phyloP scores from a whole-genome alignment of 176 grass and related monocot genomes.

The Carex kokanica region DNA sequence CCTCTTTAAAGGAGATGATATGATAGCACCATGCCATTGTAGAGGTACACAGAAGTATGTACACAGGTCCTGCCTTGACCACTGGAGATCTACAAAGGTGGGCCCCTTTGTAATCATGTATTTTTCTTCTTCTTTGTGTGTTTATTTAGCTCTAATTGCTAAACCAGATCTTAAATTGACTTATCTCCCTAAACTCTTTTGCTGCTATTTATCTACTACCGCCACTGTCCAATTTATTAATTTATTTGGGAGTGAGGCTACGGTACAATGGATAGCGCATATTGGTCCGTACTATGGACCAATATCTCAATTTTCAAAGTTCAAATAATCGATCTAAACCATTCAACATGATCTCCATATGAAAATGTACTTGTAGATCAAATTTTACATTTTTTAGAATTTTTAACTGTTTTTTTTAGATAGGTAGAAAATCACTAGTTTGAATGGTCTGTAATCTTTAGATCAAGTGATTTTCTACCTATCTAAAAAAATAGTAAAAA shows the following conservation, averaged over 20 bases:
- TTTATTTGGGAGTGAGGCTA: background rate
- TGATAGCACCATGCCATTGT: constrained; percentile 88
- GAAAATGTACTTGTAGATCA: too few relatives aligned
- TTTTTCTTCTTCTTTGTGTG: background rate
- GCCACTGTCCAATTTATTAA: background rate
- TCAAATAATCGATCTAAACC: too few relatives aligned
- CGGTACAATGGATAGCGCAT: too few relatives aligned
- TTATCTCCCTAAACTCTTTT: background rate
- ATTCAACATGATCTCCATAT: too few relatives aligned
- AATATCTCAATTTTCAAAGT: too few relatives aligned
- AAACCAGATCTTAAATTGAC: background rate
- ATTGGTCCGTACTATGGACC: too few relatives aligned
- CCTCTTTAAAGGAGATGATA: constrained; percentile 55
- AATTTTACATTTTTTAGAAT: too few relatives aligned
- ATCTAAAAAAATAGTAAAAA: too few relatives aligned
- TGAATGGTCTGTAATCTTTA: too few relatives aligned
- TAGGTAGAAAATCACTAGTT: too few relatives aligned
- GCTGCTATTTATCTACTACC: background rate
- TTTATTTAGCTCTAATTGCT: background rate
- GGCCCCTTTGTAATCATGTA: background rate
- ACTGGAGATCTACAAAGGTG: constrained; percentile 98
- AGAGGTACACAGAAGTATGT: constrained; percentile 97
- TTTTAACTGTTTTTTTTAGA: too few relatives aligned
- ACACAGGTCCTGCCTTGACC: constrained; percentile 88
- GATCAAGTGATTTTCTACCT: too few relatives aligned